Base-by-base conservation (phyloP, 2,329 filamentous ascomycete genomes). In the Fusarium subtropicale region DNA sequence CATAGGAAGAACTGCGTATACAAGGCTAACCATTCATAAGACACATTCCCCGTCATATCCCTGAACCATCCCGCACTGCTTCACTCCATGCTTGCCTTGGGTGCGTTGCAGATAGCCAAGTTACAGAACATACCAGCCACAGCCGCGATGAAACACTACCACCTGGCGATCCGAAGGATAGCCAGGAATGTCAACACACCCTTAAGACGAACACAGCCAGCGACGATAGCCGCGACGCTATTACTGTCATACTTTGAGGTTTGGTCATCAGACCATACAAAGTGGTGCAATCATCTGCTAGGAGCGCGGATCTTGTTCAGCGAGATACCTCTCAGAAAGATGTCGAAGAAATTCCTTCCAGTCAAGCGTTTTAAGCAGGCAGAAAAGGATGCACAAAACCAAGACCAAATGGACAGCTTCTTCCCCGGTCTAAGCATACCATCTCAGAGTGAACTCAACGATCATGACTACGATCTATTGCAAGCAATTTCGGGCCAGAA, bases 181-280 rank as follows among this genome's bases (percentile, higher is more conserved):
- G 91, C 92, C 9, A 90, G 88, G 71, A 92, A 91, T 48, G 91
- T 98, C 30, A 88, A 88, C 47, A 87, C 92, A 28, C 84, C 89
- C 0, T 85, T 84, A 46, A 89, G 90, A 72, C 88, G 94, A 55
- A 89, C 90, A 11, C 89, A 93, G 58, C 87, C 93, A 11, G 89
- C 92, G 2, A 97, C 94, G 0, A 82, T 98, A n/a, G 95, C 94
- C 10, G 94, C 94, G 3, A 94, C 93, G 0, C 83, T 97, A 36
- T 82, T 98, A 10, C 85, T 99, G 10, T 93, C 90, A 0, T 98
- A 94, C 77, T 98, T 97, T 75, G 96, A 98, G 78, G 92, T 97
- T 20, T 96, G 95, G 90, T 92, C 91, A 36, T 95, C 94, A 24
- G 95, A 99, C 71, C 95, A 98, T 74, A 90, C 91, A 57, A 97